These are phyloP conservation scores for Phytopythium ostracodes DNA, from an alignment of 352 stramenopile genomes.

Conservation along the genomic window DNA sequence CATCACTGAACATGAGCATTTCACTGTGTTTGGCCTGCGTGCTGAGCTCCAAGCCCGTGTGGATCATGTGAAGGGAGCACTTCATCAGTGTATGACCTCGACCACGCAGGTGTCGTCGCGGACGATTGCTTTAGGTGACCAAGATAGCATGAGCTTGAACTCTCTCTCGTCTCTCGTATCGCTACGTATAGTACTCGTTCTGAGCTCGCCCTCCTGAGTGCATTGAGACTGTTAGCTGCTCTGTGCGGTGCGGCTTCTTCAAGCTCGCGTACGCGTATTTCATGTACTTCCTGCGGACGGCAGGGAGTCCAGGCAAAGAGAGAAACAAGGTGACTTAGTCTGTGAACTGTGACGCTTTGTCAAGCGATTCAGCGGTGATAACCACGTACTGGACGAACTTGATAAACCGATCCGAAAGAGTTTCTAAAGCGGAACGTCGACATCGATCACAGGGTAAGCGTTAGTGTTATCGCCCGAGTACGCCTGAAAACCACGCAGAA, in stretches of 20 bases:
- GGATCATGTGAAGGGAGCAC: too few relatives aligned
- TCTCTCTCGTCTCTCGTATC: not conserved
- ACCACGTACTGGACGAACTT: conserved; percentile 56
- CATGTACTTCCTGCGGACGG: conserved; percentile 46
- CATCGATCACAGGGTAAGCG: not conserved
- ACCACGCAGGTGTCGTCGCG: too few relatives aligned
- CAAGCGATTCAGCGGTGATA: not conserved
- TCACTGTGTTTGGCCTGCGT: not conserved
- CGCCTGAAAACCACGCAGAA: too few relatives aligned
- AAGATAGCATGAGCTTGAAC: too few relatives aligned
- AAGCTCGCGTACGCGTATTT: conserved; percentile 41
- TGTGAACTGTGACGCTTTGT: too few relatives aligned
- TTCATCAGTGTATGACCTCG: too few relatives aligned
- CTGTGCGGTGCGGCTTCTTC: conserved; percentile 2
- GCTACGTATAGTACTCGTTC: not conserved
- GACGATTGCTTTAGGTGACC: too few relatives aligned
- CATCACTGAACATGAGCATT: not conserved
- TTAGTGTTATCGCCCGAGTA: not conserved
- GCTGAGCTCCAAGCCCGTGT: too few relatives aligned
- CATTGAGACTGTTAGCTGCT: not conserved
- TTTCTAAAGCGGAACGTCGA: conserved; percentile 26
- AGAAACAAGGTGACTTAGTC: not conserved
- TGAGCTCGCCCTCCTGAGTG: not conserved
- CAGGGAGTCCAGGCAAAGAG: not conserved
- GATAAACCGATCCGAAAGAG: conserved; percentile 58